Evolutionary conservation across 495 filamentous ascomycete species (phyloP), one percentile per base, ranked within the genome.

Genomic region (Xylaria bambusicola): DNA sequence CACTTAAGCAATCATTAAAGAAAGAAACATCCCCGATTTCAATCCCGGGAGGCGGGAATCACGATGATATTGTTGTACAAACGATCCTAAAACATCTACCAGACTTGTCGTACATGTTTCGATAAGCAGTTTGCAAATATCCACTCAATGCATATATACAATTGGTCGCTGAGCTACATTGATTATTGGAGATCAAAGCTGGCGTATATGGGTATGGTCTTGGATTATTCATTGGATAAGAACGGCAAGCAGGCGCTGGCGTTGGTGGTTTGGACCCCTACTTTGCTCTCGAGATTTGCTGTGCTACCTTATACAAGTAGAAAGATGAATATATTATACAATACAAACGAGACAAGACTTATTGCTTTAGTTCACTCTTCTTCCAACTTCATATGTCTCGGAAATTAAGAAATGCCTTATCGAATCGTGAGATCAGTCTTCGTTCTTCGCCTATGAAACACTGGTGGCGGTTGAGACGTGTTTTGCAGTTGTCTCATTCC

Each of bases 31-130:
- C 60, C 10, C 58, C 67, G 51, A 54, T 61, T 44, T 66, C 62
- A 64, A 56, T 66, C 3, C 6, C 2, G 42, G 49, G 45, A 17
- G 38, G 68, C 15, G 60, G 67, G 20, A 58, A 38, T 6, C 62
- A 71, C 29, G 68, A 75, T 18, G 71, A 77, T 29, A 57, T 56
- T 2, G 70, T 75, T 18, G 73, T 74, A 35, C 63, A 66, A 21
- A 64, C 45, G 33, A 66, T 82, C 29, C 60, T 82, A 18, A 66
- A 66, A 45, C 70, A 70, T 29, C 61, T 84, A 29, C 80, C 81
- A 2, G 76, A 84, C 62, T 61, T 84, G 6, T 80, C 80, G 10
- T 84, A 82, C 58, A 84, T 84, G 81, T 56, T 84, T 15, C 70
- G 72, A 38, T 77, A 63, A 49, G 31, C 42, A 26, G 45, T 27